These are phyloP conservation scores for Lichtheimia ornata DNA, from an alignment of 371 early-diverging fungal genomes.

Conservation along the genomic window DNA sequence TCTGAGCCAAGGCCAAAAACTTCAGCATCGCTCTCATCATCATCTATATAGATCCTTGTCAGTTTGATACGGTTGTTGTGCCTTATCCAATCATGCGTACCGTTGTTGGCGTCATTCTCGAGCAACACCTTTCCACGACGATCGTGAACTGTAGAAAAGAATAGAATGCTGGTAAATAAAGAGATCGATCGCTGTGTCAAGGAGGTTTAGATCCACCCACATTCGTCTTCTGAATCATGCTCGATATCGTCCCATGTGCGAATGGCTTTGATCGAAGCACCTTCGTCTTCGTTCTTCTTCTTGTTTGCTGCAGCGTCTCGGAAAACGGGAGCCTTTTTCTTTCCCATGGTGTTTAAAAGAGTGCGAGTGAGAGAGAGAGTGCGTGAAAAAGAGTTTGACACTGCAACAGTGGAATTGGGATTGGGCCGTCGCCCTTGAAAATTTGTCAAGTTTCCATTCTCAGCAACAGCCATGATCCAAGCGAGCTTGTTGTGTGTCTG, in stretches of 20 bases:
- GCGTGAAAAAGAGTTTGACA: conserved; percentile 4
- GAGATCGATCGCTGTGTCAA: neutral
- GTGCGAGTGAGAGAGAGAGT: neutral
- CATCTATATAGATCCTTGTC: conserved; percentile 9
- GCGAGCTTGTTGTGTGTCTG: too few relatives aligned
- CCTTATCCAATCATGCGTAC: conserved; percentile 9
- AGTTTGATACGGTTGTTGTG: too few relatives aligned
- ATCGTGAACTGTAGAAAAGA: conserved; percentile 48
- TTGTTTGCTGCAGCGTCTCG: conserved; percentile 17
- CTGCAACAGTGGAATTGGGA: too few relatives aligned
- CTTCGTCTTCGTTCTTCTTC: conserved; percentile 18
- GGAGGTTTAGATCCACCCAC: conserved; percentile 41
- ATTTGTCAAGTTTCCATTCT: too few relatives aligned
- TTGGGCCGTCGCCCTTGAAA: too few relatives aligned
- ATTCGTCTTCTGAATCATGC: conserved; percentile 82
- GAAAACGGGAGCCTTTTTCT: conserved; percentile 44
- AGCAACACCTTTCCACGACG: conserved; percentile 58
- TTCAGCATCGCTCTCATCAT: conserved; percentile 61
- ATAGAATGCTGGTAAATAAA: neutral
- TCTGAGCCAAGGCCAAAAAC: conserved; percentile 63
- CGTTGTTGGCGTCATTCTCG: conserved; percentile 47
- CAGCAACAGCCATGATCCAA: too few relatives aligned
- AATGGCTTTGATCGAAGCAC: conserved; percentile 55
- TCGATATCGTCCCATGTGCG: conserved; percentile 79
- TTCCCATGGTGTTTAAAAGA: conserved; percentile 34